Conservation (phyloP, 768 basidiomycete genomes). For the Trametes sanguinea region DNA sequence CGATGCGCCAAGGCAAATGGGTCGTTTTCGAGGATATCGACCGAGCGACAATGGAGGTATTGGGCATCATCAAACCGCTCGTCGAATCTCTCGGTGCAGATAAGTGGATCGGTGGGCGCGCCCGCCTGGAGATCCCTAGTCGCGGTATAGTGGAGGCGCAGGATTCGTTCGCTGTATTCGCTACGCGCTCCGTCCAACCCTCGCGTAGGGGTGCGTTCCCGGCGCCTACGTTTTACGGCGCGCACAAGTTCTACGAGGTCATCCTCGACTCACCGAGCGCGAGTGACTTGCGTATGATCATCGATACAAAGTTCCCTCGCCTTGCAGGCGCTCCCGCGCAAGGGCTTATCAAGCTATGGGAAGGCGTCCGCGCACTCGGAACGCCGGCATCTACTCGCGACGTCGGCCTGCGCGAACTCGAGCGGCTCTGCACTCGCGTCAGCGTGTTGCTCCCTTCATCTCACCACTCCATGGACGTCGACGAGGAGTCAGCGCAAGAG, state of each 20-base stretch:
- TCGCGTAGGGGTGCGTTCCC: slow-evolving; percentile 52
- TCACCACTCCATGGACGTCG: slow-evolving; percentile 45
- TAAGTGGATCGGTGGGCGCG: slow-evolving; percentile 76
- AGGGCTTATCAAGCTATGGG: slow-evolving; percentile 72
- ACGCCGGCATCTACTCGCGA: slow-evolving; percentile 54
- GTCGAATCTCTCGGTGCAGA: slow-evolving; percentile 69
- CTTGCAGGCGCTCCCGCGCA: slow-evolving; percentile 51
- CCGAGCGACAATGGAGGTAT: slow-evolving; percentile 83
- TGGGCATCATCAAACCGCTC: slow-evolving; percentile 84
- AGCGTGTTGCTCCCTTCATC: slow-evolving; percentile 58
- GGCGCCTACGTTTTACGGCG: slow-evolving; percentile 74
- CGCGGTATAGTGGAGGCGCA: slow-evolving; percentile 74
- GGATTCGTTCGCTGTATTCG: slow-evolving; percentile 84
- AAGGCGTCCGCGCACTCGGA: slow-evolving; percentile 52
- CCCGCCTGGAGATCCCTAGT: slow-evolving; percentile 70
- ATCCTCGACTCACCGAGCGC: slow-evolving; percentile 58
- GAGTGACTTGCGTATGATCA: slow-evolving; percentile 70
- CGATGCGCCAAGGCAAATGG: slow-evolving; percentile 91
- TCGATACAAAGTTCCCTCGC: slow-evolving; percentile 64
- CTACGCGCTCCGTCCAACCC: slow-evolving; percentile 71
- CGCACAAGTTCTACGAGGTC: slow-evolving; percentile 81
- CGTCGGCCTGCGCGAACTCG: slow-evolving; percentile 77
- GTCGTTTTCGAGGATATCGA: slow-evolving; percentile 93
- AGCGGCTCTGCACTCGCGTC: slow-evolving; percentile 81
- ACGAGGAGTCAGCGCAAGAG: slow-evolving; percentile 31